A percentile compares a stretch with the other conserved stretches of the same genome.
phyloP scores from a whole-genome alignment of 2,329 filamentous ascomycete species.

The Aspergillus jensenii region DNA sequence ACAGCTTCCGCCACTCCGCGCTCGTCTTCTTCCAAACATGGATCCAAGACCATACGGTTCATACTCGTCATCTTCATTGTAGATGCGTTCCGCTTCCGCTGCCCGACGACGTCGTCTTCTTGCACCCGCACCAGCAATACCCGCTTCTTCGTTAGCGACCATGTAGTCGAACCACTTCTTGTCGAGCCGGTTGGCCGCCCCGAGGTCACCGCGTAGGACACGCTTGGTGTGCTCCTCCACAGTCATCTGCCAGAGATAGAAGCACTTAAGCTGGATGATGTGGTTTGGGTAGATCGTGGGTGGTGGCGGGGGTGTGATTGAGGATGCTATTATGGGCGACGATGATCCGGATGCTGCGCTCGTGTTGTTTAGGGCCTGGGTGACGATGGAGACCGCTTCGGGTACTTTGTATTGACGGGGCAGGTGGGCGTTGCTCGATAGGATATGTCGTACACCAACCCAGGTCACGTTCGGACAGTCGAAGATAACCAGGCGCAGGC shows the following conservation, averaged over 20 bases:
- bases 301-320: conserved; percentile 26
- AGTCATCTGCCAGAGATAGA: conserved; percentile 92
- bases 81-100: conserved; percentile 75
- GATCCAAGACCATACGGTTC: conserved; percentile 42
- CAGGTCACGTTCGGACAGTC: conserved; percentile 92
- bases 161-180: conserved; percentile 92
- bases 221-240: conserved; percentile 91
- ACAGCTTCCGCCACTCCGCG: conserved; percentile 62
- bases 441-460: conserved; percentile 83
- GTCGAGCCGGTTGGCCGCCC: conserved; percentile 75
- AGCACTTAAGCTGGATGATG: conserved; percentile 85
- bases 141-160: conserved; percentile 85
- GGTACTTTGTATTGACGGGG: conserved; percentile 48
- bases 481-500: conserved; percentile 77
- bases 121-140: conserved; percentile 57
- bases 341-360: conserved; percentile 11
- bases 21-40: conserved; percentile 55
- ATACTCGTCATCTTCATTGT: conserved; percentile 77
- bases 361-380: conserved; percentile 26
- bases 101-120: conserved; percentile 73
- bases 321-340: conserved; percentile 21
- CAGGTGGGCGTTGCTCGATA: conserved; percentile 79
- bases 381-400: conserved; percentile 34
- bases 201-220: conserved; percentile 73
- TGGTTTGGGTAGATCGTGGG: conserved; percentile 63